Conservation (phyloP, 2,329 filamentous ascomycete species). For the Pseudogymnoascus sp. region DNA sequence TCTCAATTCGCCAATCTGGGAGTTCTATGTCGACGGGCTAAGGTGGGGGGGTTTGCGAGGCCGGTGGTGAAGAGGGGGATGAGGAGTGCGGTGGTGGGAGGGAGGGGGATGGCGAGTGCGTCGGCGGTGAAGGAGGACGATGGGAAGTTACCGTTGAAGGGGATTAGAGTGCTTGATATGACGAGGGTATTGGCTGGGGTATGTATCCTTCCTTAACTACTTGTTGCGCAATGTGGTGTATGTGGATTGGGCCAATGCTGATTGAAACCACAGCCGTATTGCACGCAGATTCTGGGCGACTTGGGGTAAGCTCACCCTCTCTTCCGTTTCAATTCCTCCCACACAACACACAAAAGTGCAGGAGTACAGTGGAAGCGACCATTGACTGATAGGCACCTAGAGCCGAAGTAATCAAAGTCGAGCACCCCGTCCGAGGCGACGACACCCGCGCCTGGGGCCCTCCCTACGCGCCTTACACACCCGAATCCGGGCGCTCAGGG, state of each 20-base stretch:
- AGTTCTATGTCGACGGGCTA: neutral
- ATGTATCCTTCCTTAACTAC: conserved; percentile 33
- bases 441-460: conserved; percentile 96
- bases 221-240: neutral
- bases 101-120: conserved; percentile 11
- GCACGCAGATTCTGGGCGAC: conserved; percentile 92
- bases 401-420: conserved; percentile 94
- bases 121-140: conserved; percentile 18
- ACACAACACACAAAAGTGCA: neutral
- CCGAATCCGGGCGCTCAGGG: conserved; percentile 51
- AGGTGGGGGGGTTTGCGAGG: neutral
- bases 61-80: neutral
- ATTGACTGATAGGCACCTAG: conserved; percentile 37
- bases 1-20: neutral
- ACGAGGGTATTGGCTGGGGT: conserved; percentile 92
- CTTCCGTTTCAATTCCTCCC: conserved; percentile 10
- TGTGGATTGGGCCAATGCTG: neutral
- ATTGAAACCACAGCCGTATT: conserved; percentile 65
- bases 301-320: conserved; percentile 61
- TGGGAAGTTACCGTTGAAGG: conserved; percentile 63
- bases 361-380: neutral
- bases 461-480: conserved; percentile 74
- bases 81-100: neutral
- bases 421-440: conserved; percentile 84
- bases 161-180: conserved; percentile 90